These are phyloP conservation scores for Sphagnurus paluster DNA, from an alignment of 1,284 basidiomycete genomes.

Conservation along the genomic window DNA sequence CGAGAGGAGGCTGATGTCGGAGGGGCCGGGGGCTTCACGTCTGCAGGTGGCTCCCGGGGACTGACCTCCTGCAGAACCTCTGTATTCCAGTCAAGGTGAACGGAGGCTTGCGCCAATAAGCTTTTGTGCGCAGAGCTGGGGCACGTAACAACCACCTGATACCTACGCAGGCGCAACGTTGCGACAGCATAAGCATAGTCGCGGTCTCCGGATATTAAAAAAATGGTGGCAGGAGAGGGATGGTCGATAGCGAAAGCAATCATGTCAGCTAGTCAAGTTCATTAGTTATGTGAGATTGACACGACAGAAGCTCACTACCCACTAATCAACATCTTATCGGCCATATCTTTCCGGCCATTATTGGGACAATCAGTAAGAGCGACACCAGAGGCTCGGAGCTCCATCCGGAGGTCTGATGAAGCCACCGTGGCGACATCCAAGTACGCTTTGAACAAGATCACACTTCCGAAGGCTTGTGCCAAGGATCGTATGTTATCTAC, in stretches of 20 bases:
- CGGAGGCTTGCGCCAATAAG: slow-evolving; percentile 51
- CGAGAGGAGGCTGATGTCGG: slow-evolving; percentile 6
- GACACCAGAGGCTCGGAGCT: slow-evolving; percentile 55
- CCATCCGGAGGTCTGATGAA: slow-evolving; percentile 36
- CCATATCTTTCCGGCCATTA: slow-evolving; percentile 40
- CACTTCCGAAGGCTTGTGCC: slow-evolving; percentile 43
- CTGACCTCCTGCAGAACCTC: slow-evolving; percentile 34
- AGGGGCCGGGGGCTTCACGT: slow-evolving; percentile 1
- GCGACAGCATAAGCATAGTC: slow-evolving; percentile 53
- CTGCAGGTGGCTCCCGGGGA: neutral
- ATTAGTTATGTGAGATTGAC: neutral
- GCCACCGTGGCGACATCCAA: slow-evolving; percentile 36
- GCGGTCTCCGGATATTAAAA: slow-evolving; percentile 51
- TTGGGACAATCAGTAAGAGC: slow-evolving; percentile 51
- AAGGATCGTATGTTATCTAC: slow-evolving; percentile 43
- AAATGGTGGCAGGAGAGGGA: slow-evolving; percentile 42
- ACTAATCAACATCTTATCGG: slow-evolving; percentile 41
- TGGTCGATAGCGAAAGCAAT: slow-evolving; percentile 54
- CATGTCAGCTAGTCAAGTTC: slow-evolving; percentile 41
- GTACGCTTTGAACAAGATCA: slow-evolving; percentile 55
- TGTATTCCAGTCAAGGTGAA: slow-evolving; percentile 50
- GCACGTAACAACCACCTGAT: slow-evolving; percentile 48
- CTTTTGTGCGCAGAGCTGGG: slow-evolving; percentile 35
- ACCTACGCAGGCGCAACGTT: slow-evolving; percentile 44
- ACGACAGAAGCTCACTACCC: neutral